These are phyloP conservation scores for Citrus cavaleriei DNA, from an alignment of 345 rosid species.

Conservation along the genomic window DNA sequence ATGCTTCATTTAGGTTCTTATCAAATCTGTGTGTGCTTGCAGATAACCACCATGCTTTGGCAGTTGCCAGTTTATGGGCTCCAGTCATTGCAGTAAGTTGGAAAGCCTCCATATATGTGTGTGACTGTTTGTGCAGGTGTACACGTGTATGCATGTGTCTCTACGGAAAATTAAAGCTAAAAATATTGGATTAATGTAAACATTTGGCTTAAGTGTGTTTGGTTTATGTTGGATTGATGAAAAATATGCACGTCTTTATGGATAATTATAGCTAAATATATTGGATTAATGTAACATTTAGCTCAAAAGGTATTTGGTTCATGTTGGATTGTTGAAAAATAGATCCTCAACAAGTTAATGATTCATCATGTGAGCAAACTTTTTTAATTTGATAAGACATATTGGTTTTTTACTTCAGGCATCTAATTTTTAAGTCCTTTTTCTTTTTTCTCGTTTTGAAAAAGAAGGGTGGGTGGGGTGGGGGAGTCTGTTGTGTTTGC, in stretches of 20 bases:
- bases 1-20: not conserved
- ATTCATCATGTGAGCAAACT: not conserved
- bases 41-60: conserved; percentile 91
- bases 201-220: not conserved
- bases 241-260: not conserved
- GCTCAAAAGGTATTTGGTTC: not conserved
- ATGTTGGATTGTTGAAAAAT: not conserved
- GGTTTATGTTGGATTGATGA: conserved; percentile 1
- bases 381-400: not conserved
- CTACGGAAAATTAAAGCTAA: not conserved
- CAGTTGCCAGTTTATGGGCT: conserved; percentile 85
- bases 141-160: not conserved
- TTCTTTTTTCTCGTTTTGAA: not conserved
- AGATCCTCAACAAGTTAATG: not conserved
- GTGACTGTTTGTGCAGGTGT: not conserved
- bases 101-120: not conserved
- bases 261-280: not conserved
- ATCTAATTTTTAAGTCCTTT: not conserved
- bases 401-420: not conserved
- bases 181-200: not conserved
- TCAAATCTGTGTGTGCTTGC: conserved; percentile 36
- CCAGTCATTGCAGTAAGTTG: conserved; percentile 90
- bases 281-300: not conserved
- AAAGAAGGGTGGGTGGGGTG: not conserved
- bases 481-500: not conserved